Percentiles rank a stretch among this genome's conserved stretches.
Conservation (phyloP, 805 yeast species). For the Candida qinlingensis region DNA sequence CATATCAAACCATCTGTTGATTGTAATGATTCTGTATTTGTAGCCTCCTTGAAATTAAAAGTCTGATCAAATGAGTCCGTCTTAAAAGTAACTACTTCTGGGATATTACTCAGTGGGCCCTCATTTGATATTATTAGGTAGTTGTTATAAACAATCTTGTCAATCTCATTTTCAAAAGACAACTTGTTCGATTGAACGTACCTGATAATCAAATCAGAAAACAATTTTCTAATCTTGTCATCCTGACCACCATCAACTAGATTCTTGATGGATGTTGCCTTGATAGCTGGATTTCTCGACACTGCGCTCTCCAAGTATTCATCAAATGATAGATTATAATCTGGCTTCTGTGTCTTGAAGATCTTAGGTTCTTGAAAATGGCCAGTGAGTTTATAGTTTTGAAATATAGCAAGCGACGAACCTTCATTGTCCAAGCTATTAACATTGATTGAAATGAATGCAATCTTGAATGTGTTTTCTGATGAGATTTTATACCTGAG, state of each 20-base stretch:
- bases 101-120: neutral
- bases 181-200: conserved; percentile 11
- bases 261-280: conserved; percentile 9
- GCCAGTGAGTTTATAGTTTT: conserved; percentile 16
- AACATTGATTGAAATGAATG: conserved; percentile 12
- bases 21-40: conserved; percentile 6
- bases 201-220: conserved; percentile 11
- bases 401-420: conserved; percentile 20
- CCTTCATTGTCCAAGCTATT: conserved; percentile 3
- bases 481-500: conserved; percentile 23
- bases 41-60: conserved; percentile 12
- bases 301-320: conserved; percentile 10
- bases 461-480: conserved; percentile 13
- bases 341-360: neutral
- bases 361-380: neutral
- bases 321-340: conserved; percentile 6
- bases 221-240: conserved; percentile 10
- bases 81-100: conserved; percentile 4
- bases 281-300: conserved; percentile 3
- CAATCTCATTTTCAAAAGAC: conserved; percentile 9
- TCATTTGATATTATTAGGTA: conserved; percentile 4
- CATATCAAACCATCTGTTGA: conserved; percentile 17
- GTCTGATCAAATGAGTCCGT: conserved; percentile 16
- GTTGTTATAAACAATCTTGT: conserved; percentile 12
- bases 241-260: conserved; percentile 17